Conservation (phyloP, 176 grass and related monocot genomes). For the Paspalum vaginatum region DNA sequence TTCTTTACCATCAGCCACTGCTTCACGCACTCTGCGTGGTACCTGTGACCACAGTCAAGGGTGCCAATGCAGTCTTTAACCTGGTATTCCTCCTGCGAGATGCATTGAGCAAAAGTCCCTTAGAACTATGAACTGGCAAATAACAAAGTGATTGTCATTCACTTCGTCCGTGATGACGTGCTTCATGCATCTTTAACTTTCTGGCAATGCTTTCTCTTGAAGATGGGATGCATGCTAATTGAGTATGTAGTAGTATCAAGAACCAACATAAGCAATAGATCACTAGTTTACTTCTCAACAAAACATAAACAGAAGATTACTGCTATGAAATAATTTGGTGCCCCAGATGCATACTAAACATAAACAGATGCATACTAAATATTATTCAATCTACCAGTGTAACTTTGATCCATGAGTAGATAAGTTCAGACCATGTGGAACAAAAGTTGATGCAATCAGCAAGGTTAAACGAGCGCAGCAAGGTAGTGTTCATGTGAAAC, state of each 20-base stretch:
- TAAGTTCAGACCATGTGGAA: neutral
- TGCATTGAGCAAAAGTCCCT: neutral
- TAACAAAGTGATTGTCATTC: neutral
- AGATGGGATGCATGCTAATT: neutral
- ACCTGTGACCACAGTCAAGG: conserved; percentile 72
- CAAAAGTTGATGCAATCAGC: neutral
- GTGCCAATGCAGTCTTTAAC: conserved; percentile 52
- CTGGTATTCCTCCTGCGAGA: conserved; percentile 59
- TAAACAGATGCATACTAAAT: neutral
- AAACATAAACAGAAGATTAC: neutral
- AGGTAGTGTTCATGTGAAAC: neutral
- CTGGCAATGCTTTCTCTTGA: neutral
- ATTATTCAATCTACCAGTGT: conserved; percentile 10
- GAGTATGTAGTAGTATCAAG: neutral
- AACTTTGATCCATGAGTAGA: neutral
- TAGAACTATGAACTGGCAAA: conserved; percentile 1
- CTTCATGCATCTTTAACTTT: neutral
- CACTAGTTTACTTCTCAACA: conserved; percentile 9
- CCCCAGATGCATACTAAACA: neutral
- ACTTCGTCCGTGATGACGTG: neutral
- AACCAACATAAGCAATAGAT: conserved; percentile 21
- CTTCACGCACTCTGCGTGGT: conserved; percentile 60
- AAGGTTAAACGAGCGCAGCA: conserved; percentile 1
- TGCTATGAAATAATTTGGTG: neutral
- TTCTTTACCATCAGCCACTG: conserved; percentile 76